Evolutionary conservation across 2,329 filamentous ascomycete genomes (phyloP).

Genomic region (Nigrospora osmanthi): DNA sequence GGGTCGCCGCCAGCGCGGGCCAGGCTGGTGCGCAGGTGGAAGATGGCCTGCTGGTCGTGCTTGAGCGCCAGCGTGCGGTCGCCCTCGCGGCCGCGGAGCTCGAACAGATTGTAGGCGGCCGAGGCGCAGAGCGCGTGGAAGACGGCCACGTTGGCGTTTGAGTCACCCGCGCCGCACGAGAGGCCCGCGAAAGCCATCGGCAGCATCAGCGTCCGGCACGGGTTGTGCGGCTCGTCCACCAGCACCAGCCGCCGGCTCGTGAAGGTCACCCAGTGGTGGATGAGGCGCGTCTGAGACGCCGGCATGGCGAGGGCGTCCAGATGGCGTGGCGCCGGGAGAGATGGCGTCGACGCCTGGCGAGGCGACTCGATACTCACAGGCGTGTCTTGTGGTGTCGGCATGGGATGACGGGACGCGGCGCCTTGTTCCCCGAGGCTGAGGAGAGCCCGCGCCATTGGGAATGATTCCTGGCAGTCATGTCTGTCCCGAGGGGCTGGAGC

Average conservation of each 20-base stretch:
- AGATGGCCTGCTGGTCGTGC: constrained; percentile 14
- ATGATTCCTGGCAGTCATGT: too few relatives aligned
- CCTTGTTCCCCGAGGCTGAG: too few relatives aligned
- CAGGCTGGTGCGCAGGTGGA: constrained; percentile 12
- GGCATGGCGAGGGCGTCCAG: constrained; percentile 11
- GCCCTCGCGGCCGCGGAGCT: constrained; percentile 21
- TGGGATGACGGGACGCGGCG: too few relatives aligned
- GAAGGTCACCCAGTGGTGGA: constrained; percentile 18
- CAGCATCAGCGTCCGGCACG: constrained; percentile 16
- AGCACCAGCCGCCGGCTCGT: constrained; percentile 16
- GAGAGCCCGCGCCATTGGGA: too few relatives aligned
- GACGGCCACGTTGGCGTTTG: constrained; percentile 12
- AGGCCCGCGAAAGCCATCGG: constrained; percentile 15
- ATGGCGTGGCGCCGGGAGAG: constrained; percentile 5
- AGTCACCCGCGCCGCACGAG: constrained; percentile 8
- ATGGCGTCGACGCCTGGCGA: neutral
- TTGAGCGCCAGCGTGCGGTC: constrained; percentile 10
- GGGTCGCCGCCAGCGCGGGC: constrained; percentile 6
- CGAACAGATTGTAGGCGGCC: constrained; percentile 30
- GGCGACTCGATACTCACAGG: too few relatives aligned
- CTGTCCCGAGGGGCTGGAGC: too few relatives aligned
- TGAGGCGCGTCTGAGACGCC: constrained; percentile 11
- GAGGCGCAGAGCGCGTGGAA: constrained; percentile 25
- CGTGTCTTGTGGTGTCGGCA: too few relatives aligned
- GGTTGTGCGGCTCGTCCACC: constrained; percentile 14